phyloP scores from a whole-genome alignment of 345 rosid genomes.

The Eucalyptus tenuipes region DNA sequence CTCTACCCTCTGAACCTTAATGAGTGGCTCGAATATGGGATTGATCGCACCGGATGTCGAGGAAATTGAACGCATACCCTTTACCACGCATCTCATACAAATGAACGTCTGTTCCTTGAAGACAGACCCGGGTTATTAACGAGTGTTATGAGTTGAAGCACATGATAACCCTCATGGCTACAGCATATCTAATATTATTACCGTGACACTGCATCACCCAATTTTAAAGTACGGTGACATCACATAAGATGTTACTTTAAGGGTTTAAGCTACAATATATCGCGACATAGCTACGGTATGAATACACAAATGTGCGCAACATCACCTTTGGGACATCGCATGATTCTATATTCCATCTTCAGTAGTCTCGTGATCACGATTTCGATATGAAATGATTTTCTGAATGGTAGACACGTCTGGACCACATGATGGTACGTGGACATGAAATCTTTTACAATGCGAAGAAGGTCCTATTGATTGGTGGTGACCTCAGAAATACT shows the following conservation, averaged over 20 bases:
- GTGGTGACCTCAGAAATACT: not conserved
- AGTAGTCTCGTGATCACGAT: not conserved
- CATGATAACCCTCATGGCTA: not conserved
- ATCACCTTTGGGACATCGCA: not conserved
- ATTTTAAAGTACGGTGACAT: fast-evolving
- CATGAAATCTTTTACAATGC: not conserved
- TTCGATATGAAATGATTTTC: not conserved
- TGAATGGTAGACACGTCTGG: not conserved
- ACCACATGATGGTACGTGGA: not conserved
- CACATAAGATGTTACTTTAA: not conserved
- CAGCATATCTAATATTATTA: not conserved
- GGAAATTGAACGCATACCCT: not conserved
- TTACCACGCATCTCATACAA: not conserved
- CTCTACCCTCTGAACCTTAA: not conserved
- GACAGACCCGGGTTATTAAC: not conserved
- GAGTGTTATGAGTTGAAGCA: not conserved
- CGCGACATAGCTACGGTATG: fast-evolving
- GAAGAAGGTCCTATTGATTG: not conserved
- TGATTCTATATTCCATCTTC: not conserved
- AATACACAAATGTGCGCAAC: not conserved
- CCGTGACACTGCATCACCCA: not conserved
- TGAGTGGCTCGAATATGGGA: not conserved
- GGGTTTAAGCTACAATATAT: not conserved
- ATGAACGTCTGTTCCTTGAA: not conserved
- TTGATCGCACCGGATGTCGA: not conserved